These are phyloP conservation scores for Ramaria rubella DNA, from an alignment of 768 basidiomycete genomes.

Conservation along the genomic window DNA sequence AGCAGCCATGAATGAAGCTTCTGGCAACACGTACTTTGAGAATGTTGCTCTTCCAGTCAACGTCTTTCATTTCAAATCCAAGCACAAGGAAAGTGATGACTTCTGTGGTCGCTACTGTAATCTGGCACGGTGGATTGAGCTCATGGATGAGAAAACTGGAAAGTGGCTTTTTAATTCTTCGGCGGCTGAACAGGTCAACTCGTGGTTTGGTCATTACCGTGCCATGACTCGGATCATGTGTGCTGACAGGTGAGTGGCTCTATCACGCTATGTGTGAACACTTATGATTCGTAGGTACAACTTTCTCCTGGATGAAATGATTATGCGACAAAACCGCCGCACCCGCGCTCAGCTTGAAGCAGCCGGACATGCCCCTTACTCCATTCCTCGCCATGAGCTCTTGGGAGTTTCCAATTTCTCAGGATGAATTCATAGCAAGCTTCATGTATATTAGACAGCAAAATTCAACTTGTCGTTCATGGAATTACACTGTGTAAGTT, in stretches of 20 bases:
- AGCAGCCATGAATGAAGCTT: slow-evolving; percentile 14
- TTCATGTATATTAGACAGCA: no score
- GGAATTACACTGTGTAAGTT: no score
- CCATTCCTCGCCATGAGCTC: not conserved
- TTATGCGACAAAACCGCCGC: not conserved
- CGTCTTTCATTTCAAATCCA: slow-evolving; percentile 20
- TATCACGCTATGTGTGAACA: not conserved
- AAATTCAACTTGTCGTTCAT: no score
- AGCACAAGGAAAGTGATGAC: slow-evolving; percentile 17
- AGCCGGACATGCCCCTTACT: not conserved
- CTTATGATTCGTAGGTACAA: not conserved
- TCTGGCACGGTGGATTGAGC: slow-evolving; percentile 9
- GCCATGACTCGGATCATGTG: not conserved
- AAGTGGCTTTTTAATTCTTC: slow-evolving; percentile 20
- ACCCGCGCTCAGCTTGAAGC: not conserved
- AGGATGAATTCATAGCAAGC: no score
- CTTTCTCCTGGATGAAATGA: not conserved
- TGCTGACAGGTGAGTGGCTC: not conserved
- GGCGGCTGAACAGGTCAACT: slow-evolving; percentile 20
- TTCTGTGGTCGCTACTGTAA: slow-evolving; percentile 18
- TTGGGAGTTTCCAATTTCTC: no score
- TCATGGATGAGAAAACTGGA: slow-evolving; percentile 4
- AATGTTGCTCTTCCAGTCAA: slow-evolving; percentile 16
- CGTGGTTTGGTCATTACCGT: slow-evolving; percentile 18
- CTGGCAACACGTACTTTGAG: slow-evolving; percentile 11